Percentiles rank a stretch among this genome's conserved stretches.
phyloP scores from a whole-genome alignment of 2,329 filamentous ascomycete genomes.

The Penicillium sclerotiorum region DNA sequence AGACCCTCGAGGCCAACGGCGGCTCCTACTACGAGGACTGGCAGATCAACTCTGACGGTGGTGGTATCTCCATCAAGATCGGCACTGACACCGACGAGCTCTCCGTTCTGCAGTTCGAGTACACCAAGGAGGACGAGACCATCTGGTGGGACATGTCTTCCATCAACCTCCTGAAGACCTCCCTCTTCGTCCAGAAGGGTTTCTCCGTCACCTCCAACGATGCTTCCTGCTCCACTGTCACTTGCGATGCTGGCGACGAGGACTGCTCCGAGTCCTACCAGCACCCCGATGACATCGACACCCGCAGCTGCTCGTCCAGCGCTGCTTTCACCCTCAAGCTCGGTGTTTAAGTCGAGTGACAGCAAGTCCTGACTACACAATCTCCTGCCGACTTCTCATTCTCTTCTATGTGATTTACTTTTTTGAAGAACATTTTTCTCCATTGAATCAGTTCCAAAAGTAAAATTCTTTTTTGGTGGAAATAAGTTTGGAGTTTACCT shows the following conservation, averaged over 20 bases:
- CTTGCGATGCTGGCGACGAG: constrained; percentile 28
- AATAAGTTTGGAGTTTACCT: not conserved
- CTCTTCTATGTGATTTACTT: constrained; percentile 4
- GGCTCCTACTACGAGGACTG: constrained; percentile 29
- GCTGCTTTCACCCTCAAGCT: constrained; percentile 43
- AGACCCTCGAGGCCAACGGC: constrained; percentile 18
- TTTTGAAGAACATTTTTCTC: constrained; percentile 5
- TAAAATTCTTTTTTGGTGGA: constrained; percentile 1
- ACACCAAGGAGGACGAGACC: constrained; percentile 27
- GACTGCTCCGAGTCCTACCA: constrained; percentile 33
- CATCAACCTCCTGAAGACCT: constrained; percentile 29
- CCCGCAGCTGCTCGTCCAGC: constrained; percentile 24
- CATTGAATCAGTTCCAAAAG: not conserved
- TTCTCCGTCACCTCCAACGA: constrained; percentile 31
- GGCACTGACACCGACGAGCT: constrained; percentile 20
- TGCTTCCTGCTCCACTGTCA: constrained; percentile 23
- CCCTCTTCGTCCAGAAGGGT: constrained; percentile 24
- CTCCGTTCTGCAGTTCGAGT: constrained; percentile 37
- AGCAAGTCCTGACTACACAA: too few species aligned
- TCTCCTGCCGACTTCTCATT: constrained; percentile 5
- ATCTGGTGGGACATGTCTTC: constrained; percentile 37
- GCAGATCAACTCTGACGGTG: constrained; percentile 33
- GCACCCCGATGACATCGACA: constrained; percentile 31
- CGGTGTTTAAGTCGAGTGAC: constrained; percentile 19
- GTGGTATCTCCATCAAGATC: constrained; percentile 38